Evolutionary conservation across 768 basidiomycete species (phyloP).

Genomic region (Xerocomus potaroensis): DNA sequence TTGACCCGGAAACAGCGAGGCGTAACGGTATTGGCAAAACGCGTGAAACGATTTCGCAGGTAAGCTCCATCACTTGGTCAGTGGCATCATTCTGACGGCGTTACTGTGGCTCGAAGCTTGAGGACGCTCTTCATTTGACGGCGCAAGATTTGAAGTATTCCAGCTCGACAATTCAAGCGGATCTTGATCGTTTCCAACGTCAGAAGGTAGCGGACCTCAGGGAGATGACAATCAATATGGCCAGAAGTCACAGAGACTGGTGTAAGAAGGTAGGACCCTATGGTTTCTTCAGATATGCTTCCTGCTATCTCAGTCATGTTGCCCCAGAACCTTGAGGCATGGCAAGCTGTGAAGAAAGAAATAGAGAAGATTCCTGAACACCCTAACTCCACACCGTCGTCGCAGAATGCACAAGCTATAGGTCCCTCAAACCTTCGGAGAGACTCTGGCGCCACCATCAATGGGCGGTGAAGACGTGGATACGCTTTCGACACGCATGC

Average conservation of each 20-base stretch:
- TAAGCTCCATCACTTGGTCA: conserved; percentile 32
- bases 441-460: conserved; percentile 69
- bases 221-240: conserved; percentile 91
- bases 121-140: conserved; percentile 89
- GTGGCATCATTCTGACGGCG: conserved; percentile 14
- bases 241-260: conserved; percentile 91
- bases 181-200: conserved; percentile 95
- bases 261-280: conserved; percentile 73
- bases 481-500: conserved; percentile 8
- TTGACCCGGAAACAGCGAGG: conserved; percentile 93
- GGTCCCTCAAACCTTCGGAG: conserved; percentile 44
- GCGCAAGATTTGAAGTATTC: conserved; percentile 96
- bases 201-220: conserved; percentile 97
- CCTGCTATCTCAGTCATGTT: conserved; percentile 15
- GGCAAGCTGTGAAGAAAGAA: conserved; percentile 94
- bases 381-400: conserved; percentile 64
- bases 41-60: conserved; percentile 92
- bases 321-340: conserved; percentile 86
- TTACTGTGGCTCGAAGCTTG: conserved; percentile 55
- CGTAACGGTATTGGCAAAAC: conserved; percentile 93
- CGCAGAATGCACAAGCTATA: conserved; percentile 31
- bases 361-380: conserved; percentile 88
- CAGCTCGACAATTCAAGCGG: conserved; percentile 93
- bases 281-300: conserved; percentile 1
- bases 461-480: conserved; percentile 44